A percentile compares a stretch with the other conserved stretches of the same genome.
phyloP scores from a whole-genome alignment of 2,329 filamentous ascomycete species.

The Trichoderma lentiforme region DNA sequence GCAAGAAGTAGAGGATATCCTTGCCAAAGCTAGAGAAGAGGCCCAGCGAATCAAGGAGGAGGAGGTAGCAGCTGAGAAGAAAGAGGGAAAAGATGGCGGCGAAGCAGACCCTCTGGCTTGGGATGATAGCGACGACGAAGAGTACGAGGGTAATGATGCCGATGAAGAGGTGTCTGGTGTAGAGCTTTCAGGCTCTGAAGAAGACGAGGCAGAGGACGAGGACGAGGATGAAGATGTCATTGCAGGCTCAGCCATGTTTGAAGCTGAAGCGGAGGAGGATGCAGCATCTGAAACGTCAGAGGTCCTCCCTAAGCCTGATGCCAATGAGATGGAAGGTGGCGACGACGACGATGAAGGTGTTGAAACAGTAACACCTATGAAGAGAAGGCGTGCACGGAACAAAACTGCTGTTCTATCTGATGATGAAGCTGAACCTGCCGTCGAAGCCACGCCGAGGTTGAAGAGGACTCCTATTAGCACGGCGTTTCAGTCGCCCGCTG shows the following conservation, averaged over 20 bases:
- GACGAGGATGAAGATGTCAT: slow-evolving; percentile 31
- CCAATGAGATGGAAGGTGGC: slow-evolving; percentile 23
- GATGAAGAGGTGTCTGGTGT: slow-evolving; percentile 40
- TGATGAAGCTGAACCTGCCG: slow-evolving; percentile 45
- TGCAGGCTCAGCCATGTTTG: slow-evolving; percentile 30
- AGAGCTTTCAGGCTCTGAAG: slow-evolving; percentile 46
- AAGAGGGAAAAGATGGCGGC: slow-evolving; percentile 49
- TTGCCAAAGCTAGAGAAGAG: slow-evolving; percentile 79
- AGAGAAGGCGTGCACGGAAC: slow-evolving; percentile 49
- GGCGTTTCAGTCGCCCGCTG: slow-evolving; percentile 48
- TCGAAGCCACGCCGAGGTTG: slow-evolving; percentile 47
- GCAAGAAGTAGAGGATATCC: slow-evolving; percentile 80
- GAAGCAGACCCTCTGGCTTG: slow-evolving; percentile 51
- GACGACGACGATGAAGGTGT: slow-evolving; percentile 33
- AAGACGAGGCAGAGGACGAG: slow-evolving; percentile 34
- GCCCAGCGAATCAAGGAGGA: slow-evolving; percentile 69
- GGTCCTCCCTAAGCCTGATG: slow-evolving; percentile 28
- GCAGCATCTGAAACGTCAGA: slow-evolving; percentile 36
- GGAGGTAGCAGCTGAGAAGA: slow-evolving; percentile 72
- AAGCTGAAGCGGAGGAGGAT: slow-evolving; percentile 40
- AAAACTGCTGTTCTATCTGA: slow-evolving; percentile 56
- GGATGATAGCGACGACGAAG: slow-evolving; percentile 57
- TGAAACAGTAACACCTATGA: slow-evolving; percentile 40
- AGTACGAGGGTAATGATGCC: slow-evolving; percentile 41
- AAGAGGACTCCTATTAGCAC: slow-evolving; percentile 42